phyloP scores from a whole-genome alignment of 768 basidiomycete genomes.

The Russula olivacea region DNA sequence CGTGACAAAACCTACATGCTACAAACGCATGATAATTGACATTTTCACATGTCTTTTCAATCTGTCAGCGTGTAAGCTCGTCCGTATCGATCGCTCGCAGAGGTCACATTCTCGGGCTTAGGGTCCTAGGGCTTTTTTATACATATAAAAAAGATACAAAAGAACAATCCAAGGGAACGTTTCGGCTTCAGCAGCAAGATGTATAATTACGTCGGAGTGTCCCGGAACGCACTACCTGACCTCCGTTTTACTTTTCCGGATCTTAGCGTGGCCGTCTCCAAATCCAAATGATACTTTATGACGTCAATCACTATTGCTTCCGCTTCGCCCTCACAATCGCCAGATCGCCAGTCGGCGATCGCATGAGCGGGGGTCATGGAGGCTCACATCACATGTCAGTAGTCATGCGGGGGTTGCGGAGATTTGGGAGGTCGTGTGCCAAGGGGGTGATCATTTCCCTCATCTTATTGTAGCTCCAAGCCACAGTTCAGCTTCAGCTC shows the following conservation, averaged over 20 bases:
- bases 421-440: not conserved
- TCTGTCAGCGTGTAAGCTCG: not conserved
- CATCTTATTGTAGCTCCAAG: not conserved
- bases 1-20: not conserved
- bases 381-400: not conserved
- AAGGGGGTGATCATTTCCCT: not conserved
- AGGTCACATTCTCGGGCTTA: not conserved
- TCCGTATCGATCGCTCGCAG: not conserved
- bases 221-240: not conserved
- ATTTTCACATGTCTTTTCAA: not conserved
- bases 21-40: not conserved
- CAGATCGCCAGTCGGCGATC: not conserved
- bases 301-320: constrained; percentile 12
- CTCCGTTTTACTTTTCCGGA: constrained; percentile 1
- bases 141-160: not conserved
- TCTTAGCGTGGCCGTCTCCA: not conserved
- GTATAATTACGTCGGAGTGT: not conserved
- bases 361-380: not conserved
- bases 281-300: constrained; percentile 1
- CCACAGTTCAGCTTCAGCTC: not conserved
- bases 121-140: not conserved
- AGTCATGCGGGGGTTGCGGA: constrained; percentile 9
- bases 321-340: constrained; percentile 9
- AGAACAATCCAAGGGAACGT: not conserved
- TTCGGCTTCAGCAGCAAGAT: not conserved